Evolutionary conservation across 805 yeast species (phyloP).

Genomic region (Millerago galiae): DNA sequence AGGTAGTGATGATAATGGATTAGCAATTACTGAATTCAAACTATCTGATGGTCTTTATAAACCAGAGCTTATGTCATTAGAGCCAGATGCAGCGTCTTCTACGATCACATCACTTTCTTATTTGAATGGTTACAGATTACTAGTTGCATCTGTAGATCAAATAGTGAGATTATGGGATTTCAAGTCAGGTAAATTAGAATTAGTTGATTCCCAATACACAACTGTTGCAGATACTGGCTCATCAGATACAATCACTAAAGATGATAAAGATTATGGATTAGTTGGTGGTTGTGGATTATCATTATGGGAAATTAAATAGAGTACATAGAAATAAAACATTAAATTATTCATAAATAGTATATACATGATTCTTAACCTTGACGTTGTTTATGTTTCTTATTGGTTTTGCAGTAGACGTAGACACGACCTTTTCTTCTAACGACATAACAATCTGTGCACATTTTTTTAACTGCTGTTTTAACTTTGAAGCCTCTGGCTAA

Average conservation of each 20-base stretch:
- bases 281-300: slow-evolving; percentile 86
- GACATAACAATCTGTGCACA: slow-evolving; percentile 82
- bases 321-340: too few species aligned
- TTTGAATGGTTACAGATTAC: slow-evolving; percentile 27
- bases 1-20: slow-evolving; percentile 92
- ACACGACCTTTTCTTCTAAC: slow-evolving; percentile 95
- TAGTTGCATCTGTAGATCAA: slow-evolving; percentile 84
- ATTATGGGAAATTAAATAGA: slow-evolving; percentile 30
- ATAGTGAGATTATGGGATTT: slow-evolving; percentile 58
- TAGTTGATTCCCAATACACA: slow-evolving; percentile 48
- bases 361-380: slow-evolving; percentile 44
- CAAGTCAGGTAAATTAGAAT: slow-evolving; percentile 18
- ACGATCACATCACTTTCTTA: slow-evolving; percentile 65
- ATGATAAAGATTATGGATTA: slow-evolving; percentile 29
- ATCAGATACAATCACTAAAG: slow-evolving; percentile 34
- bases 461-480: slow-evolving; percentile 86
- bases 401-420: slow-evolving; percentile 86
- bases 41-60: slow-evolving; percentile 16
- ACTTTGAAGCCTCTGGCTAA: slow-evolving; percentile 76
- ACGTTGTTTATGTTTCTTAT: slow-evolving; percentile 92
- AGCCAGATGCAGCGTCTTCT: slow-evolving; percentile 70
- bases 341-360: too few species aligned
- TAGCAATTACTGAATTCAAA: slow-evolving; percentile 36
- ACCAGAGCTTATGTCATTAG: slow-evolving; percentile 29
- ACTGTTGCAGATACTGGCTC: slow-evolving; percentile 92